These are phyloP conservation scores for Syncephalastrum contaminatum DNA, from an alignment of 371 early-diverging fungal genomes.

Conservation along the genomic window DNA sequence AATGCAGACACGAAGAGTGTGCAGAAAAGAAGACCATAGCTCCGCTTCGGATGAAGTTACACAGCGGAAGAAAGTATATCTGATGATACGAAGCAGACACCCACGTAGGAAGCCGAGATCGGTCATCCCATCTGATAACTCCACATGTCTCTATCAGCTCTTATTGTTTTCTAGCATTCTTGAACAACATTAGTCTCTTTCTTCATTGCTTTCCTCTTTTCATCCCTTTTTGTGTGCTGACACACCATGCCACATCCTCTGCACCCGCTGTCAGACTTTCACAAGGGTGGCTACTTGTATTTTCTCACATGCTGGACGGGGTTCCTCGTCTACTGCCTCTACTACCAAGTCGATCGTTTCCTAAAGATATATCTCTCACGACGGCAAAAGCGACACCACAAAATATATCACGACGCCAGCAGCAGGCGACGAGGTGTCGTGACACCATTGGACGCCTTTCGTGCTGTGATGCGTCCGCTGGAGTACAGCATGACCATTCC, in stretches of 20 bases:
- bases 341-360: constrained; percentile 29
- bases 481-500: constrained; percentile 31
- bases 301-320: constrained; percentile 36
- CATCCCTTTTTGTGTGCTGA: not conserved
- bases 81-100: too few relatives aligned
- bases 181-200: too few relatives aligned
- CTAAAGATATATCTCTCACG: constrained; percentile 22
- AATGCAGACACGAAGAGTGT: too few relatives aligned
- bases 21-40: too few relatives aligned
- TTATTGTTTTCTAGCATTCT: too few relatives aligned
- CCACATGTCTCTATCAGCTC: not conserved
- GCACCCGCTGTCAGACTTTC: constrained; percentile 11
- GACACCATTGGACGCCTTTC: constrained; percentile 1
- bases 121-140: not conserved
- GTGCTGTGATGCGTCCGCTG: constrained; percentile 12
- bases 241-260: constrained; percentile 4
- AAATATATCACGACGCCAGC: too few relatives aligned
- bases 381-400: constrained; percentile 9
- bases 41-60: too few relatives aligned
- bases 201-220: not conserved
- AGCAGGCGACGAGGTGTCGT: not conserved
- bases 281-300: constrained; percentile 28
- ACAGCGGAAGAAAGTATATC: too few relatives aligned
- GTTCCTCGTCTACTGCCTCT: constrained; percentile 35
- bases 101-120: not conserved